Percentiles rank a stretch among this genome's conserved stretches.
These are phyloP conservation scores for Tetracladium marchalianum DNA, from an alignment of 495 filamentous ascomycete genomes.

Conservation along the genomic window DNA sequence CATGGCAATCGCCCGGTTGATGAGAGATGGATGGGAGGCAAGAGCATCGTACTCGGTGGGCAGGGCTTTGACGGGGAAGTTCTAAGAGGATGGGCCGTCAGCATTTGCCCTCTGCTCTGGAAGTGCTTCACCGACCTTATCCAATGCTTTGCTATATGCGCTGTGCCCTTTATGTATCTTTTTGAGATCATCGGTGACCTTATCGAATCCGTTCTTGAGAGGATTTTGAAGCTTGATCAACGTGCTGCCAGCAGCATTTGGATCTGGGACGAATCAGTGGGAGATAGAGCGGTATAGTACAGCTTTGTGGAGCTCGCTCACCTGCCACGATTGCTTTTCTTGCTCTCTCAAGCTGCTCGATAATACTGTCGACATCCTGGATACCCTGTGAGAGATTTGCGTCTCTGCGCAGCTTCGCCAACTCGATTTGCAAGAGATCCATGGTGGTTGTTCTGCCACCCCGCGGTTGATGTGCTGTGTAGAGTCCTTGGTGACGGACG, in stretches of 20 bases:
- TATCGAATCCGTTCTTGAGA: constrained; percentile 66
- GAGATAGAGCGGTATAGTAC: not conserved
- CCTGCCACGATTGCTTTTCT: constrained; percentile 58
- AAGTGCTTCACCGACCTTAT: constrained; percentile 49
- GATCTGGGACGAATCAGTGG: constrained; percentile 37
- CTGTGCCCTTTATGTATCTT: constrained; percentile 67
- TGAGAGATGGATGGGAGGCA: constrained; percentile 58
- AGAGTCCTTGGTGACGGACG: not conserved
- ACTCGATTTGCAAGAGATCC: constrained; percentile 65
- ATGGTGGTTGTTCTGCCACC: constrained; percentile 30
- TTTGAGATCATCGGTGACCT: constrained; percentile 68
- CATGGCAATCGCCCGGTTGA: constrained; percentile 93
- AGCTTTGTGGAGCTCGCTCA: constrained; percentile 23
- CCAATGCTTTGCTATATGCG: constrained; percentile 71
- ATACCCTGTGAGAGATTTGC: constrained; percentile 63
- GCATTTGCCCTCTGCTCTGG: constrained; percentile 5
- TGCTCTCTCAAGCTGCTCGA: constrained; percentile 64
- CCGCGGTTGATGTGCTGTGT: not conserved
- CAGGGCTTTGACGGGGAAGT: constrained; percentile 68
- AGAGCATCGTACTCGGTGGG: constrained; percentile 80
- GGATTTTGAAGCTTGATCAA: constrained; percentile 80
- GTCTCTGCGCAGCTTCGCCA: constrained; percentile 56
- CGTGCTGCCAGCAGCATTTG: constrained; percentile 55
- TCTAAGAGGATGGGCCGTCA: constrained; percentile 31
- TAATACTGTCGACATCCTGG: constrained; percentile 67